Evolutionary conservation across 208 protist species (phyloP), one percentile per base, ranked within the genome.

Genomic region (Acanthamoeba polyphaga): DNA sequence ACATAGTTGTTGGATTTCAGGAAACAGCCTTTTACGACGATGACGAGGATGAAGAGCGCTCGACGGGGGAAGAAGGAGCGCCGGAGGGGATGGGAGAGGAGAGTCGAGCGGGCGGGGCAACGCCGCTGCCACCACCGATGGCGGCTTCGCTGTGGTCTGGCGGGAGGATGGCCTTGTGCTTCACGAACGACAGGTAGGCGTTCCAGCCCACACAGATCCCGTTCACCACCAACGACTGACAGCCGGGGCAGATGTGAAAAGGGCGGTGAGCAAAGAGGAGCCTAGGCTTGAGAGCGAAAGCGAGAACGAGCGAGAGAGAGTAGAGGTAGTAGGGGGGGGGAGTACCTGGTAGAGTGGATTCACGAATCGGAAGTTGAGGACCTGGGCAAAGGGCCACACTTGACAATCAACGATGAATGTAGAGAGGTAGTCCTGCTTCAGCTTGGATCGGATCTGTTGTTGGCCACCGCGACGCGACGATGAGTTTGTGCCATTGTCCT

Each of bases 351-450:
- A 92, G 64, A 76, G 32, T 43, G 66, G 64, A 15, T 70, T 70
- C 4, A 92, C 87, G 46, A 92, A 92, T 19, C 60, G 87, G 66
- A 92, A 92, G n/a, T 92, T 92, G 22, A 92, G 38, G 5, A 76
- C 62, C 27, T 92, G 87, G 29, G 60, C 87, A 24, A 68, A 68
- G 27, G 87, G 87, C 55, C 60, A 76, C 53, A 92, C 62, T 32
- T 92, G 85, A 24, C 85, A 92, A 74, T 92, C 85, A 19, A 92
- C 85, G 34, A 70, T n/a, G 58, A 92, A 92, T 10, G 85, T 92
- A 3, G 87, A 38, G 3, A 92, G 32, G 60, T 92, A 76, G 62
- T 72, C 87, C 34, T 92, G 87, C 66, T 74, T 34, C 53, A 92
- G 62, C 87, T 92, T 92, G 4, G 58, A 76, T 92, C 87, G 58